Base-by-base conservation (phyloP, 805 yeast genomes). In the Lipomyces lipofer region DNA sequence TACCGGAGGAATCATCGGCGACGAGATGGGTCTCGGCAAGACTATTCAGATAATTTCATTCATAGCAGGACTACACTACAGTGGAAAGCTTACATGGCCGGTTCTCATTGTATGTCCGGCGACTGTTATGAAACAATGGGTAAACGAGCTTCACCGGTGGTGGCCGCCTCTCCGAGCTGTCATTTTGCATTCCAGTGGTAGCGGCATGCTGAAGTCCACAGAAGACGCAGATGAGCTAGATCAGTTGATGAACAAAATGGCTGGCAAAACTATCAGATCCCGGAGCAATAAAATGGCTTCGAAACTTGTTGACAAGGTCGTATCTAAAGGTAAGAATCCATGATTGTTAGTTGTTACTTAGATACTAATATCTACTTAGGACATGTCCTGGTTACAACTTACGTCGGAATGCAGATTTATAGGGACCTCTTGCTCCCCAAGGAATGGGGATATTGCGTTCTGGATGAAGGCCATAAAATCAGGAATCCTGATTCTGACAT, bases 21-120 rank as follows among this genome's bases (percentile, higher is more conserved):
- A 94, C 70, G 99, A 94, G 69, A 94, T 94, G 99, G 99, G 99
- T 0, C 72, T 94, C 15, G 99, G 99, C 1, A 94, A 94, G 66
- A 94, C 99, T 0, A 86, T 94, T 47, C 98, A 94, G 67, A 80
- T 94, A 7, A 89, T 90, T 42, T 83, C 97, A 1, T 94, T 92
- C 68, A 66, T 94, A 7, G 97, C 98, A 0, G 94, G 96, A 0
- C 74, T 94, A 36, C 96, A 91, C 65, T 87, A 90, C 67, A 86
- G 95, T 15, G 83, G 85, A 0, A 73, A 80, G 53, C 72, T 92
- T 1, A 78, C 81, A 29, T 85, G 84, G 35, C 99, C 99, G 0
- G 85, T 87, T 0, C 66, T 94, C 32, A 77, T 94, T 39, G 97
- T 94, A 0, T 95, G 97, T 62, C 99, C 99, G 0, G 98, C 98